Conservation (phyloP, 208 protist species). For the Acanthamoeba sp. region DNA sequence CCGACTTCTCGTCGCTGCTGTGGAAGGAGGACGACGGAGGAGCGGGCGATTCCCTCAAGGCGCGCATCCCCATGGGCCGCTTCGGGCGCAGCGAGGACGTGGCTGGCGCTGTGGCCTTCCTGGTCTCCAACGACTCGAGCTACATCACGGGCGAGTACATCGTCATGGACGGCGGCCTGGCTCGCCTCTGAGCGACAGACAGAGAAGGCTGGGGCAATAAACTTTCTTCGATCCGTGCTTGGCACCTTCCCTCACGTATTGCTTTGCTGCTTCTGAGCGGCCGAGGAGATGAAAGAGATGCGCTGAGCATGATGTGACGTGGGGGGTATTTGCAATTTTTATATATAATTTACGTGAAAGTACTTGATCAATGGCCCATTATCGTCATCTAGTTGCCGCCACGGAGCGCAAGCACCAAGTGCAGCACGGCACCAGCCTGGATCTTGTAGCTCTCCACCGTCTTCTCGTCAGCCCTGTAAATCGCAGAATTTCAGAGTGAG, state of each 20-base stretch:
- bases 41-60: background rate
- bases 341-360: background rate
- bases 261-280: no score
- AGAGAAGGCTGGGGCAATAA: background rate
- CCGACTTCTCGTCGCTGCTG: conserved; percentile 17
- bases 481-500: conserved; percentile 81
- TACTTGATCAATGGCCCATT: background rate
- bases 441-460: conserved; percentile 90
- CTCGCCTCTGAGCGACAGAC: background rate
- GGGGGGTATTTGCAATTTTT: background rate
- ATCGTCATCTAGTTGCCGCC: background rate
- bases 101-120: conserved; percentile 57
- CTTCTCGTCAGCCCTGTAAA: conserved; percentile 90
- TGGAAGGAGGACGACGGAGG: conserved; percentile 18
- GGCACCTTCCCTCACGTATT: no score
- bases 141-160: conserved; percentile 48
- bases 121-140: background rate
- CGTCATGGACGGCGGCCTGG: conserved; percentile 19
- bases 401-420: conserved; percentile 91
- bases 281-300: background rate
- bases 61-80: conserved; percentile 19
- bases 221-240: no score
- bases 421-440: conserved; percentile 90
- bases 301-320: background rate
- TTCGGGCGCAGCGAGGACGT: conserved; percentile 46